A percentile compares a stretch with the other conserved stretches of the same genome.
phyloP scores from a whole-genome alignment of 2,329 filamentous ascomycete species.

The Stachybotrys chartarum region DNA sequence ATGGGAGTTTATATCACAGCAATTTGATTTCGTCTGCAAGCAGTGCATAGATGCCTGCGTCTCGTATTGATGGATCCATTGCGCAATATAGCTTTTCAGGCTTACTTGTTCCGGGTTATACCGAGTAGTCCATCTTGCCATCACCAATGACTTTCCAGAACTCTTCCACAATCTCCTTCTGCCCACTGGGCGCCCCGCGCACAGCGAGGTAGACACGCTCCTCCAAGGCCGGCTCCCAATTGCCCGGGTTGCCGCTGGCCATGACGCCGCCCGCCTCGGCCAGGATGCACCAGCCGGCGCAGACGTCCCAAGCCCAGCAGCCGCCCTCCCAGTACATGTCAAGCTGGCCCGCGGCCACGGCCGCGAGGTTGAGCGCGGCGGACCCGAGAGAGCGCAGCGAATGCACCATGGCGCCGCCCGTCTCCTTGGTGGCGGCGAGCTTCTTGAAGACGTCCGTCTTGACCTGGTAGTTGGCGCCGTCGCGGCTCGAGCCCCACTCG shows the following conservation, averaged over 20 bases:
- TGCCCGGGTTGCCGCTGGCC: constrained; percentile 65
- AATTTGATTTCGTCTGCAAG: no score
- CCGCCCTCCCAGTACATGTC: constrained; percentile 80
- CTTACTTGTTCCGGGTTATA: constrained; percentile 5
- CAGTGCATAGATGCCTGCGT: no score
- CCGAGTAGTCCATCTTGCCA: constrained; percentile 39
- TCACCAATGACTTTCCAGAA: constrained; percentile 56
- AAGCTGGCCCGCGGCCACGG: constrained; percentile 62
- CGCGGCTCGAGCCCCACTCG: constrained; percentile 66
- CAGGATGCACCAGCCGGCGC: constrained; percentile 72
- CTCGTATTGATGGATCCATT: no score
- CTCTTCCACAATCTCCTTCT: constrained; percentile 56
- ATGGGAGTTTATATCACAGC: not conserved
- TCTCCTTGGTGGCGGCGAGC: constrained; percentile 49
- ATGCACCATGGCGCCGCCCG: constrained; percentile 71
- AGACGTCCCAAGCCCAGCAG: constrained; percentile 82
- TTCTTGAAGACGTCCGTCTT: constrained; percentile 60
- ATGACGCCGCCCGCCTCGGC: constrained; percentile 67
- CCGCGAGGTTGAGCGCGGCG: constrained; percentile 69
- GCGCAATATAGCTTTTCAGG: not conserved
- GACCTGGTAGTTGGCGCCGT: constrained; percentile 63
- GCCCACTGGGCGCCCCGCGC: constrained; percentile 50
- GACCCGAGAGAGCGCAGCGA: constrained; percentile 62
- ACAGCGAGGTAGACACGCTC: constrained; percentile 56
- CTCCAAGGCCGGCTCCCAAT: constrained; percentile 58